A percentile compares a stretch with the other conserved stretches of the same genome.
Conservation (phyloP, 106 monocot genomes). For the Dioscorea dumetorum region DNA sequence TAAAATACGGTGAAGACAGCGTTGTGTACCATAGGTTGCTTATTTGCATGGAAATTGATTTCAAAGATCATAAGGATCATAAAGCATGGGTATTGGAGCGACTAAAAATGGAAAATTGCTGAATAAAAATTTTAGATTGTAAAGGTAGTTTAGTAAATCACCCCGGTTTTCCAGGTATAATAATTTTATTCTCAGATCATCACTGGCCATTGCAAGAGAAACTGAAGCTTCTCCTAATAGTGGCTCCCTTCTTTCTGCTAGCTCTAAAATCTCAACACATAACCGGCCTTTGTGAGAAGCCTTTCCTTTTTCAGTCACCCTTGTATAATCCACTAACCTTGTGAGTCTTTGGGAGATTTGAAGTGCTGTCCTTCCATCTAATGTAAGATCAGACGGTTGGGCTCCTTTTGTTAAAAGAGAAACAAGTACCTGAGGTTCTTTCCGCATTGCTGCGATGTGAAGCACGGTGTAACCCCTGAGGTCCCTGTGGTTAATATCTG, state of each 20-base stretch:
- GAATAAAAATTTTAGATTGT: too few species aligned
- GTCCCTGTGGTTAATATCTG: constrained; percentile 9
- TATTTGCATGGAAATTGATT: too few species aligned
- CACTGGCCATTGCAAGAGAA: constrained; percentile 10
- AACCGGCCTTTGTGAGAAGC: constrained; percentile 1
- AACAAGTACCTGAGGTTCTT: constrained; percentile 6
- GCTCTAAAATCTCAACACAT: constrained; percentile 12
- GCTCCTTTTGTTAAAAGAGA: constrained; percentile 16
- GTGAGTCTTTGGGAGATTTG: constrained; percentile 8
- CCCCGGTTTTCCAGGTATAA: constrained; percentile 15
- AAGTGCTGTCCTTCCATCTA: constrained; percentile 9
- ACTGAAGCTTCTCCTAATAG: constrained; percentile 6
- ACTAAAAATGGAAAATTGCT: too few species aligned
- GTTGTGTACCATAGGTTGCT: too few species aligned
- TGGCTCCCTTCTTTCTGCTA: constrained; percentile 7
- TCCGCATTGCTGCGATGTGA: constrained; percentile 17
- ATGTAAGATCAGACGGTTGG: constrained; percentile 1
- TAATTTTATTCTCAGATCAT: constrained; percentile 5
- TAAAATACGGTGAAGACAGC: too few species aligned
- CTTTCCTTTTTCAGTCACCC: constrained; percentile 1
- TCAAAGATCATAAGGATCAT: too few species aligned
- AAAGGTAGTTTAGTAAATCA: not conserved
- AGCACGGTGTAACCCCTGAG: constrained; percentile 13
- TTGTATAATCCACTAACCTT: constrained; percentile 1
- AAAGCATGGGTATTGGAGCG: too few species aligned